Evolutionary conservation across 345 rosid genomes (phyloP), one percentile per base, ranked within the genome.

Genomic region (Orychophragmus violaceus): DNA sequence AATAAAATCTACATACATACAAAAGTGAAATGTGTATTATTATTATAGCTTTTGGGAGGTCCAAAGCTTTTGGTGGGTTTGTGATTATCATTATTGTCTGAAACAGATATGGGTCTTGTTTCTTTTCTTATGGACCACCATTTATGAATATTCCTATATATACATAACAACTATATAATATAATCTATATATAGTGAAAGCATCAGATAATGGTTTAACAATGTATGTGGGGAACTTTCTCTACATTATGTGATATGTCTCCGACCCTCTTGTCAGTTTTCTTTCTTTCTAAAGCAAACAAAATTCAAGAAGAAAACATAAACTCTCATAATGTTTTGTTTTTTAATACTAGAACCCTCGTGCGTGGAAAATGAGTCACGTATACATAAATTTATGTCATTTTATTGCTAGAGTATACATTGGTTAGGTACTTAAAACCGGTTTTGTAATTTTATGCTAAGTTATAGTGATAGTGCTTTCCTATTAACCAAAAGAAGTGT

Each of bases 31-130:
- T 72, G 46, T 64, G 52, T 37, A 57, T 57, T 64, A 57, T 64
- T 49, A 64, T n/a, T n/a, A 61, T 52, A 69, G 52, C 52, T 69
- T 59, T 69, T 59, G 66, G 58, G 66, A 36, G 22, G 59, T 49
- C 32, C 59, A 69, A 24, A 60, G 58, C 59, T 71, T 64, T 71
- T 64, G 76, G 76, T 72, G 70, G 76, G 71, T 72, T 21, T 27
- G 46, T 28, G 54, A 64, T 64, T 64, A 65, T 72, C 76, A 72
- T 72, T 72, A 72, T 72, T 72, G 71, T 64, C 76, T 72, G 71
- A 58, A 72, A 72, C 66, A 57, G 71, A 72, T 57, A 64, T 72
- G 71, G 76, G 76, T 72, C 66, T 64, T 64, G 71, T 57, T 63
- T 64, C 60, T 72, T 57, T 49, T 37, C 36, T 19, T 36, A 37